phyloP scores from a whole-genome alignment of 768 basidiomycete species.

The Collybiopsis confluens region DNA sequence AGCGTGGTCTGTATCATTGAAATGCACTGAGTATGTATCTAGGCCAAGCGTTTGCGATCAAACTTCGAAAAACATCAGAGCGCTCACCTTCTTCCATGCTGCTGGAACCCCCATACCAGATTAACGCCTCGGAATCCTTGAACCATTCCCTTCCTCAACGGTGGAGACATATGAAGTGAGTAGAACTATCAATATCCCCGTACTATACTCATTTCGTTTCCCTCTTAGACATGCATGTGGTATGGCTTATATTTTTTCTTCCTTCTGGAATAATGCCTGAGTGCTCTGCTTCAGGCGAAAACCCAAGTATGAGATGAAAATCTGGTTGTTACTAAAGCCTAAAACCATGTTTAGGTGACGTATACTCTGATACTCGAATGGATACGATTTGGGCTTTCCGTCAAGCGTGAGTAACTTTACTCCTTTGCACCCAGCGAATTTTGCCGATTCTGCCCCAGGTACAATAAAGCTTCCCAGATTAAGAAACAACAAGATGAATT shows the following conservation, averaged over 20 bases:
- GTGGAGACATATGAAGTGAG: constrained; percentile 77
- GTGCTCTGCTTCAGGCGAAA: constrained; percentile 38
- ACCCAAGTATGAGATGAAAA: constrained; percentile 39
- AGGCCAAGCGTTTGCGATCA: constrained; percentile 78
- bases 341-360: constrained; percentile 20
- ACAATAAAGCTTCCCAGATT: constrained; percentile 63
- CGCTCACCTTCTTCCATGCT: constrained; percentile 71
- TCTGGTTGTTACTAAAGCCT: constrained; percentile 11
- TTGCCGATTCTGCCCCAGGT: constrained; percentile 32
- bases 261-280: not conserved
- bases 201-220: not conserved
- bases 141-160: constrained; percentile 30
- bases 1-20: not conserved
- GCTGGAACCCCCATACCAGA: constrained; percentile 63
- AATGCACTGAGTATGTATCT: constrained; percentile 36
- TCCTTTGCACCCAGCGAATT: constrained; percentile 8
- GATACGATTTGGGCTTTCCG: constrained; percentile 69
- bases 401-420: constrained; percentile 40
- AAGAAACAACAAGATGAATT: constrained; percentile 66
- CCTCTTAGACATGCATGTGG: constrained; percentile 44
- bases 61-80: constrained; percentile 68
- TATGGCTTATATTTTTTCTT: constrained; percentile 16
- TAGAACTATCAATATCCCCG: not conserved
- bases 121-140: constrained; percentile 36
- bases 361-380: constrained; percentile 55